phyloP scores from a whole-genome alignment of 352 stramenopile genomes.

The Pythium sp. region DNA sequence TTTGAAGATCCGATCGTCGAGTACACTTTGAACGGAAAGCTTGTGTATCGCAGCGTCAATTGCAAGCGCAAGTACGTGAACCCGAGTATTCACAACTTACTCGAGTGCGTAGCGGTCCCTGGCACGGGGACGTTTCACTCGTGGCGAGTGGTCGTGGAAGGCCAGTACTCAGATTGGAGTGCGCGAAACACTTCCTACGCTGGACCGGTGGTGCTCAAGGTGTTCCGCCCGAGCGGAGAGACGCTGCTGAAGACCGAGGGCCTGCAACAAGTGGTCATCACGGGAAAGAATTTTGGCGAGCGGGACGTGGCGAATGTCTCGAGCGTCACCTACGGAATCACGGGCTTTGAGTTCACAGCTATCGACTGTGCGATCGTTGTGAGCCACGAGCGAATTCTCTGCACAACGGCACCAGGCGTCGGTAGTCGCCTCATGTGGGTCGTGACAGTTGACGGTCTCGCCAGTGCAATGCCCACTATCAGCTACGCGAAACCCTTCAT shows the following conservation, averaged over 20 bases:
- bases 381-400: constrained; percentile 49
- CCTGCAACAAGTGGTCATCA: constrained; percentile 47
- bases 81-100: constrained; percentile 32
- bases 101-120: constrained; percentile 49
- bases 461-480: constrained; percentile 49
- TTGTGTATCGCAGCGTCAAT: constrained; percentile 37
- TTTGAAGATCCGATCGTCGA: constrained; percentile 51
- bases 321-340: constrained; percentile 49
- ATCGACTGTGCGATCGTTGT: constrained; percentile 41
- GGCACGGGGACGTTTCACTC: constrained; percentile 42
- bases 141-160: constrained; percentile 45
- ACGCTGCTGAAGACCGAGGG: constrained; percentile 48
- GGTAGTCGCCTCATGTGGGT: constrained; percentile 51
- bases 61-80: constrained; percentile 56
- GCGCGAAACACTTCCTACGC: constrained; percentile 50
- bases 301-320: constrained; percentile 30
- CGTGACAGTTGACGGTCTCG: constrained; percentile 52
- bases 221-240: constrained; percentile 44
- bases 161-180: constrained; percentile 29
- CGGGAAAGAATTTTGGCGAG: constrained; percentile 56
- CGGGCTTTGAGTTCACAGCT: constrained; percentile 42
- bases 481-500: constrained; percentile 58
- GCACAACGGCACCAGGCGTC: constrained; percentile 43
- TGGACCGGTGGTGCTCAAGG: constrained; percentile 50
- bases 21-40: constrained; percentile 36